Evolutionary conservation across 2,329 filamentous ascomycete genomes (phyloP), one percentile per base, ranked within the genome.

Genomic region (Trichophyton rubrum): DNA sequence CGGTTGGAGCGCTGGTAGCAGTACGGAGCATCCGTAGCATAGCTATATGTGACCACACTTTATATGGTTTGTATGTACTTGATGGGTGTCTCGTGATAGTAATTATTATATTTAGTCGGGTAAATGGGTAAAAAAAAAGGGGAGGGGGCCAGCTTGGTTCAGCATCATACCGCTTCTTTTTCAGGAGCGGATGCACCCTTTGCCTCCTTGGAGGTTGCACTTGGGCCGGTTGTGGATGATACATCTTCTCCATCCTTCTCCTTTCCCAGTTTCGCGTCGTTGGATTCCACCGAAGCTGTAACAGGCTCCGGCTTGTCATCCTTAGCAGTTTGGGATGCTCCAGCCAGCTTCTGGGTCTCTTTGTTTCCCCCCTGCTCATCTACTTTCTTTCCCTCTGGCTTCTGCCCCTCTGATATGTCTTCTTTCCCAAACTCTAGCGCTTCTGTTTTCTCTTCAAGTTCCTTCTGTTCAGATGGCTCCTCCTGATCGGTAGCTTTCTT

Each of bases 231-330:
- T 3, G 68, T 68, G 33, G 33, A 38, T 24, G 72, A 72, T 7
- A 75, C 66, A 63, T 71, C 69, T 45, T 68, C 69, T 60, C 73
- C 72, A 61, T 72, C 73, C 22, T 59, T 55, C 13, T 27, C 4
- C 20, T 30, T 1, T 40, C 35, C 45, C 58, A 68, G 71, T 61
- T 65, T 71, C 66, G 75, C 69, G 62, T 74, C 73, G 13, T 70
- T 71, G 59, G 73, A 75, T 8, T 70, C 68, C 5, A 72, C 72
- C 40, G 72, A 73, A 3, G 65, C 61, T 74, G 72, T 7, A 33
- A 22, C 58, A 47, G 24, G 33, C 41, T 55, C 45, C 45, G 15
- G 20, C 45, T 24, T 3, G 56, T 20, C n/a, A 6, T 33, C 47
- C 58, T 40, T 20, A 30, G 43, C 59, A 47, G 11, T 17, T n/a